These are phyloP conservation scores for Aspergillus incahuasiensis DNA, from an alignment of 495 filamentous ascomycete genomes.

Conservation along the genomic window DNA sequence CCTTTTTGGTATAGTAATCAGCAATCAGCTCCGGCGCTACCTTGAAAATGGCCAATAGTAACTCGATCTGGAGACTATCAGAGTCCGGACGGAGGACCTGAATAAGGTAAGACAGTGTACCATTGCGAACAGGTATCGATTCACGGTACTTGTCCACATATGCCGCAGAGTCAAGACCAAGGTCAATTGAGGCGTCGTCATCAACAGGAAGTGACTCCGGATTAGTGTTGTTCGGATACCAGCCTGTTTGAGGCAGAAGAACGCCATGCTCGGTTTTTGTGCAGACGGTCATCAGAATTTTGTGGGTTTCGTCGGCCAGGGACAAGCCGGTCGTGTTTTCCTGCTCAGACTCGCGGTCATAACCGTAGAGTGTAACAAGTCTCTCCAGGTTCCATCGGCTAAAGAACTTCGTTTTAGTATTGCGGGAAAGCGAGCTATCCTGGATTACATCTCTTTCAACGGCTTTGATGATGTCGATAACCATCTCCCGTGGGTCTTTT, in stretches of 20 bases:
- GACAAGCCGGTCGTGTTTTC: conserved; percentile 29
- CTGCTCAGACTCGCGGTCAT: conserved; percentile 43
- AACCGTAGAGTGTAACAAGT: conserved; percentile 68
- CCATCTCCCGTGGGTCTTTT: conserved; percentile 66
- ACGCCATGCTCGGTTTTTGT: conserved; percentile 65
- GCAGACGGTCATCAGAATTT: conserved; percentile 68
- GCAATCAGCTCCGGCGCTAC: conserved; percentile 78
- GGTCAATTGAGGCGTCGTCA: conserved; percentile 52
- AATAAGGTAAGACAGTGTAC: conserved; percentile 66
- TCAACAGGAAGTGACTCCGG: conserved; percentile 42
- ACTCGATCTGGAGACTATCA: conserved; percentile 71
- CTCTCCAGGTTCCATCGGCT: conserved; percentile 63
- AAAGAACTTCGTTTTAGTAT: conserved; percentile 67
- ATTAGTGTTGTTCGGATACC: conserved; percentile 66
- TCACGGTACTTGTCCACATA: conserved; percentile 63
- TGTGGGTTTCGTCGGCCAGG: conserved; percentile 60
- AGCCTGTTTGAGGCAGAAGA: conserved; percentile 60
- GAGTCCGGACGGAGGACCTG: conserved; percentile 80
- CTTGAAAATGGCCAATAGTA: conserved; percentile 74
- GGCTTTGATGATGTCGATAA: conserved; percentile 60
- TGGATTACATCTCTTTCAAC: conserved; percentile 62
- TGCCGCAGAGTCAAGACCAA: conserved; percentile 61
- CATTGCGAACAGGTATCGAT: conserved; percentile 69
- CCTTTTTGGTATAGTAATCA: conserved; percentile 75
- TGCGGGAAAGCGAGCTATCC: conserved; percentile 63